Evolutionary conservation across 768 basidiomycete genomes (phyloP), one percentile per base, ranked within the genome.

Genomic region (Boletus edulis): DNA sequence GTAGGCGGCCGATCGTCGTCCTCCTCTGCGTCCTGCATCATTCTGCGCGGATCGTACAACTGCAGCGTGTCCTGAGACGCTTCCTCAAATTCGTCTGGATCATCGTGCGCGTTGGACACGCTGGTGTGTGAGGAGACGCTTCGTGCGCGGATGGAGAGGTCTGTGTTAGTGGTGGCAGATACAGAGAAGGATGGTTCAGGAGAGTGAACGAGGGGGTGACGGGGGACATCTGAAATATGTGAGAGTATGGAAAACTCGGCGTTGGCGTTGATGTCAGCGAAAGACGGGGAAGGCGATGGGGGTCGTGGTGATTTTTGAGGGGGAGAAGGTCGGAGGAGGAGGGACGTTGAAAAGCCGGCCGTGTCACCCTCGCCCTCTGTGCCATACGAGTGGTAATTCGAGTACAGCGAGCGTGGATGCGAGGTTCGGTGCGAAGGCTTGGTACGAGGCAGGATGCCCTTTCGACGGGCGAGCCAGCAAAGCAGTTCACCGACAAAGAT

Each of bases 401-500:
- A 59, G 20, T 66, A 63, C 13, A 67, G 27, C 2, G 65, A 67
- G 12, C 56, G 62, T 2, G 31, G 22, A 14, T 41, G 63, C 5
- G 54, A 49, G 4, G 49, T 18, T 0, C 54, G 46, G 3, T 43
- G 41, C 0, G 61, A 49, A 0, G 58, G 54, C 14, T 13, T 61
- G 17, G 52, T 48, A 5, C 52, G 65, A 1, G 63, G 61, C 15
- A 70, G 40, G 15, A 75, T 64, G 1, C 81, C 78, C 39, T 66
- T 68, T 52, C 73, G 72, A 52, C 75, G 72, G 0, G 81, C 87
- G 20, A 90, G 77, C 85, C 85, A 87, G 64, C 86, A 87, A 12
- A 91, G 74, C 3, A 89, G 71, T 64, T 85, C 77, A 0, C 78
- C 87, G 11, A 92, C 71, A 55, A 81, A 86, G 10, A 81, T 73